Conservation (phyloP, 805 yeast species). For the Blastobotrys chiropterorum region DNA sequence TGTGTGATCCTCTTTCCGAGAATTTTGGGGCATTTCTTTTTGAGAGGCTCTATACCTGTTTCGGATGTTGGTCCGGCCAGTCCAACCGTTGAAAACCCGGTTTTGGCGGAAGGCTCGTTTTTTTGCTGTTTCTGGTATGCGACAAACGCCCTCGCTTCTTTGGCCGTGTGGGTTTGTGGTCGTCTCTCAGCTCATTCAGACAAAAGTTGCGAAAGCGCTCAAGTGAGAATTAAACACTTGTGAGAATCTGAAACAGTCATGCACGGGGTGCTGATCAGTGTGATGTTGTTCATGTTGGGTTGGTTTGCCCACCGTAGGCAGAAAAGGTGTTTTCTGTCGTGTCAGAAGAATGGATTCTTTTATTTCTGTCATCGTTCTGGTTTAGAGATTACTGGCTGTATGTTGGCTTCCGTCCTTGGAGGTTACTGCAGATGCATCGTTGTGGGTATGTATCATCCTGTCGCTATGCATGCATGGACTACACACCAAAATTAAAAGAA, state of each 20-base stretch:
- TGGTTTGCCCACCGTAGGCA: too few relatives aligned
- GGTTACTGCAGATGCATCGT: too few relatives aligned
- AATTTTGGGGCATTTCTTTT: not conserved
- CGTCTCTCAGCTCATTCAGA: too few relatives aligned
- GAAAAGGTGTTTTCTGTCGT: too few relatives aligned
- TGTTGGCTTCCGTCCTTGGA: too few relatives aligned
- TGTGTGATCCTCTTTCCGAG: not conserved
- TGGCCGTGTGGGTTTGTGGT: too few relatives aligned
- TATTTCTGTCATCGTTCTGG: not conserved
- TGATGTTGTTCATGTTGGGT: not conserved
- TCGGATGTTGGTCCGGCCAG: not conserved
- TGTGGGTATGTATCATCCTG: not conserved
- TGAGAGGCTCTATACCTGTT: not conserved
- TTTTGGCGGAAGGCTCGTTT: not conserved
- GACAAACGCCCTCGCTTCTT: not conserved
- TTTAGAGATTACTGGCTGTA: too few relatives aligned
- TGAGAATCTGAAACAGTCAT: not conserved
- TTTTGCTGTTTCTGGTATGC: not conserved
- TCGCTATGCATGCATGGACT: not conserved
- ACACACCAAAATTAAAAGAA: not conserved
- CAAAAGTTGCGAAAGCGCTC: not conserved
- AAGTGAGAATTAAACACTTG: not conserved
- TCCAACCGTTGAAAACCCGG: too few relatives aligned
- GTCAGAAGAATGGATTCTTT: too few relatives aligned
- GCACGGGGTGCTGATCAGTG: not conserved